Conservation (phyloP, 2,329 filamentous ascomycete genomes). For the Claviceps capensis region DNA sequence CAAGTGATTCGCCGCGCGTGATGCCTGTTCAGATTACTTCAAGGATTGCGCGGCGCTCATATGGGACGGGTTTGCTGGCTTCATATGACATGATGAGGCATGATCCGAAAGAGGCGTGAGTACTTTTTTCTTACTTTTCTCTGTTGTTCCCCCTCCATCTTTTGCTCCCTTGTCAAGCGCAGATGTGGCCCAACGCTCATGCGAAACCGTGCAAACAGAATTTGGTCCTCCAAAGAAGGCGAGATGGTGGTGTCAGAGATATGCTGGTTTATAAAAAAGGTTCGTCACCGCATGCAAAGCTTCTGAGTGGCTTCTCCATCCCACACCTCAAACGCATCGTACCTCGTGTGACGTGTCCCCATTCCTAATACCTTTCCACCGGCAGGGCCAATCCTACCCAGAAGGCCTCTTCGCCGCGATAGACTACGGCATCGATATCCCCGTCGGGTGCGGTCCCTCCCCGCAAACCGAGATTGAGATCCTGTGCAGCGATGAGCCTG, state of each 20-base stretch:
- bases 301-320: no score
- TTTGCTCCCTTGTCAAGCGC: neutral
- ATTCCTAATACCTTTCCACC: neutral
- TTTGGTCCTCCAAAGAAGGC: slow-evolving; percentile 25
- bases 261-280: slow-evolving; percentile 27
- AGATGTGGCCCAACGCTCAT: neutral
- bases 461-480: slow-evolving; percentile 26
- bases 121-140: neutral
- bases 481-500: slow-evolving; percentile 19
- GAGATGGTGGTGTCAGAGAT: slow-evolving; percentile 23
- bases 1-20: slow-evolving; percentile 14
- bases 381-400: slow-evolving; percentile 24
- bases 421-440: slow-evolving; percentile 25
- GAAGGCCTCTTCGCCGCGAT: slow-evolving; percentile 22
- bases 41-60: slow-evolving; percentile 23
- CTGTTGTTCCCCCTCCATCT: slow-evolving; percentile 1
- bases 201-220: slow-evolving; percentile 12
- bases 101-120: slow-evolving; percentile 22
- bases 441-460: slow-evolving; percentile 19
- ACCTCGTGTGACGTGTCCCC: no score
- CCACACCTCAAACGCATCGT: no score
- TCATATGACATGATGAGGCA: slow-evolving; percentile 24
- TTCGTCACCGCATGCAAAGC: slow-evolving; percentile 5
- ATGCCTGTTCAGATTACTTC: slow-evolving; percentile 19
- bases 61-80: slow-evolving; percentile 22